Evolutionary conservation across 441 rosid genomes (phyloP).

Genomic region (Croton setiger): DNA sequence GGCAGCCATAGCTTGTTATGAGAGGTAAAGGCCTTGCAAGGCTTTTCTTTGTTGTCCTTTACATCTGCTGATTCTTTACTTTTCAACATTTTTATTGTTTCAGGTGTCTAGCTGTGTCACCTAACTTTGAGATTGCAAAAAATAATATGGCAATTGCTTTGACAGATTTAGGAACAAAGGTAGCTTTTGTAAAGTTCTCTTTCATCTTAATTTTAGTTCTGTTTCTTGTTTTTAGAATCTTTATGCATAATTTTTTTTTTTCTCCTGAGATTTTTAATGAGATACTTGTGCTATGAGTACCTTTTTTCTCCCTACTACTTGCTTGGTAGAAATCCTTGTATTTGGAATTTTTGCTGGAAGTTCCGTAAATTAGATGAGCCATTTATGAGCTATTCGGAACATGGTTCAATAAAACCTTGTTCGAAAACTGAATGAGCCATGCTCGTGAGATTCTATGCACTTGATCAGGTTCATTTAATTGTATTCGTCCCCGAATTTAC

Average conservation of each 20-base stretch:
- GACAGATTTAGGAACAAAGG: slow-evolving; percentile 99
- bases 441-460: too few relatives aligned
- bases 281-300: background rate
- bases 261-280: background rate
- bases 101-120: slow-evolving; percentile 98
- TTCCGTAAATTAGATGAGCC: too few relatives aligned
- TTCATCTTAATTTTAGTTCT: slow-evolving; percentile 4
- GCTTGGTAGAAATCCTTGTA: background rate
- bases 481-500: too few relatives aligned
- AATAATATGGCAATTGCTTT: slow-evolving; percentile 99
- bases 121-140: slow-evolving; percentile 98
- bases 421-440: too few relatives aligned
- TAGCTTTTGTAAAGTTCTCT: slow-evolving; percentile 15
- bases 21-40: slow-evolving; percentile 52
- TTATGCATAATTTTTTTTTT: background rate
- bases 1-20: slow-evolving; percentile 91
- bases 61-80: slow-evolving; percentile 20
- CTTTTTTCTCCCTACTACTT: background rate
- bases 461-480: too few relatives aligned
- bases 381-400: too few relatives aligned
- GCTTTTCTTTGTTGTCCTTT: slow-evolving; percentile 9
- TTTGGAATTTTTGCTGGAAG: too few relatives aligned
- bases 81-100: slow-evolving; percentile 19
- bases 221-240: slow-evolving; percentile 18
- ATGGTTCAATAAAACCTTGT: too few relatives aligned